A percentile compares a stretch with the other conserved stretches of the same genome.
Conservation (phyloP, 2,329 filamentous ascomycete species). For the Cladosporium sp. region DNA sequence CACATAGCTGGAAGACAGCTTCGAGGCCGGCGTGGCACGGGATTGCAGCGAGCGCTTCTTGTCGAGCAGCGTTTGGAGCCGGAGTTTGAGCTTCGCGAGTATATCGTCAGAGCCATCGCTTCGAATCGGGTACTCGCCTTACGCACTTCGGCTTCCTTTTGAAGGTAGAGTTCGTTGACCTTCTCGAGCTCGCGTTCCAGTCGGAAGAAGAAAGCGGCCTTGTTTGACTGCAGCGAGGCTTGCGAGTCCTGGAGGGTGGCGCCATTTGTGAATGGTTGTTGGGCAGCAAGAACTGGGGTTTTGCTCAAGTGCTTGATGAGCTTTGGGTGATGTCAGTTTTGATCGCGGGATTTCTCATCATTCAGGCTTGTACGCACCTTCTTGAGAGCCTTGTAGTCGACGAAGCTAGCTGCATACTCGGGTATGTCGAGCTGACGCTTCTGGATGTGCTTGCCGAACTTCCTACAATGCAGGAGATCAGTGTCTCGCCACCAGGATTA, state of each 20-base stretch:
- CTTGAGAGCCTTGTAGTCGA: conserved; percentile 98
- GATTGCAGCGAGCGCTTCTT: conserved; percentile 92
- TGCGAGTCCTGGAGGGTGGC: conserved; percentile 69
- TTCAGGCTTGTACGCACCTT: conserved; percentile 64
- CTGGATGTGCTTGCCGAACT: conserved; percentile 99
- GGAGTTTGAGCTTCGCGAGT: conserved; percentile 74
- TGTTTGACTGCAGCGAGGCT: conserved; percentile 89
- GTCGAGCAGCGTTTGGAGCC: conserved; percentile 86
- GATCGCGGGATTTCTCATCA: neutral
- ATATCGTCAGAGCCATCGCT: conserved; percentile 10
- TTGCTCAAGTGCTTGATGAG: conserved; percentile 98
- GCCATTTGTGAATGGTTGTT: conserved; percentile 57
- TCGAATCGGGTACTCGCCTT: conserved; percentile 11
- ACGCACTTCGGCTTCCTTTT: conserved; percentile 94
- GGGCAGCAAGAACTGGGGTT: conserved; percentile 78
- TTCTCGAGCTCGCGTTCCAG: conserved; percentile 97
- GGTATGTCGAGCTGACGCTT: conserved; percentile 98
- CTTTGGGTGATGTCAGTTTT: conserved; percentile 47
- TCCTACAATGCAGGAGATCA: conserved; percentile 59
- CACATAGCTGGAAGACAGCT: conserved; percentile 89
- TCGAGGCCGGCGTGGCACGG: conserved; percentile 68
- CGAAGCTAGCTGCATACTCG: conserved; percentile 98
- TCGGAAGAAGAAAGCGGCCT: conserved; percentile 97
- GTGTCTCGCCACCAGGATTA: neutral
- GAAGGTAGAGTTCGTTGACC: conserved; percentile 95